phyloP scores from a whole-genome alignment of 352 stramenopile species.

The Achlya hypogyna region DNA sequence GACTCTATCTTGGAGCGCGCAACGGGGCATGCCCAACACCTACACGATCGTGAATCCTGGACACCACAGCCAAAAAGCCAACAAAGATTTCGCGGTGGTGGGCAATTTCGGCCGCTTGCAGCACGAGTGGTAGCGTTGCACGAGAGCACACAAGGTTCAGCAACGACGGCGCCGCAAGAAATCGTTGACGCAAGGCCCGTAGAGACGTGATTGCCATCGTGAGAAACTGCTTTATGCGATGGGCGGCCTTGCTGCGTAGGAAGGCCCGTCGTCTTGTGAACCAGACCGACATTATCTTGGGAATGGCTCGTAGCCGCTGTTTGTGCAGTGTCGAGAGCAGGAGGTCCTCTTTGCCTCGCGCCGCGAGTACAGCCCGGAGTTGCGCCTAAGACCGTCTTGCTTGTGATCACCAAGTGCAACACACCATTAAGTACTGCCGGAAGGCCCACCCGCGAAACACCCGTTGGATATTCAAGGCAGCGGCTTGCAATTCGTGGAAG shows the following conservation, averaged over 20 bases:
- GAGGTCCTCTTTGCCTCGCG: neutral
- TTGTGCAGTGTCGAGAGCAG: constrained; percentile 4
- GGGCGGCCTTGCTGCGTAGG: neutral
- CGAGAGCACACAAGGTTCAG: neutral
- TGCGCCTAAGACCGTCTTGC: neutral
- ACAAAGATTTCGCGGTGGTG: neutral
- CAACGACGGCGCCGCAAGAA: neutral
- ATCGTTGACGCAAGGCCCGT: neutral
- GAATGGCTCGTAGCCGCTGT: constrained; percentile 1
- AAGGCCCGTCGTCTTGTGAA: neutral
- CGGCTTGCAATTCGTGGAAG: neutral
- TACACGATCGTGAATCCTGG: neutral
- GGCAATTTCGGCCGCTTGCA: neutral
- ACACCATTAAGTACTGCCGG: constrained; percentile 5
- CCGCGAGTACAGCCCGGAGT: neutral
- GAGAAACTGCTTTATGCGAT: constrained; percentile 14
- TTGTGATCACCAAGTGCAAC: neutral
- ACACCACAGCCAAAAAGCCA: no score
- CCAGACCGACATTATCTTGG: constrained; percentile 14
- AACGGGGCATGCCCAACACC: neutral
- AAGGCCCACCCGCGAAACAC: constrained; percentile 1
- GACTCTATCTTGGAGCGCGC: neutral
- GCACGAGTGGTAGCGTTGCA: neutral
- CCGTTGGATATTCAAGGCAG: neutral
- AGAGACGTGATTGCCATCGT: neutral